A percentile compares a stretch with the other conserved stretches of the same genome.
These are phyloP conservation scores for Sugiyamaella chiloensis DNA, from an alignment of 805 yeast genomes.

Conservation along the genomic window DNA sequence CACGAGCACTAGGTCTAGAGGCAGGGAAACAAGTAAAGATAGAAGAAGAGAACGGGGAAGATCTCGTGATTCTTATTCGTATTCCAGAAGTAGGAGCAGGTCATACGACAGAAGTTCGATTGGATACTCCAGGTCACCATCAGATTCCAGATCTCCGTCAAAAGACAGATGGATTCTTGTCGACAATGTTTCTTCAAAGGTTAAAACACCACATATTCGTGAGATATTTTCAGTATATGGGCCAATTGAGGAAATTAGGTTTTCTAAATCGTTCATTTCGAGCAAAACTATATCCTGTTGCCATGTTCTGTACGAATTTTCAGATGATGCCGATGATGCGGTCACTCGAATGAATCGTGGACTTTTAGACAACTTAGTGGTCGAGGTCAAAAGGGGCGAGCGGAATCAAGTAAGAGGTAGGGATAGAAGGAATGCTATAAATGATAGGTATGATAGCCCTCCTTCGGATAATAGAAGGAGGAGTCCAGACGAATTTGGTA, in stretches of 20 bases:
- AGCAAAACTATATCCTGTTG: slow-evolving; percentile 3
- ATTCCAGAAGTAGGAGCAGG: slow-evolving; percentile 7
- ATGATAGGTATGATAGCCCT: slow-evolving; percentile 5
- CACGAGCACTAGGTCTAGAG: no score
- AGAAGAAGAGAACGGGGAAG: no score
- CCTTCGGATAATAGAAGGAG: neutral
- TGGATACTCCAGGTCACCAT: slow-evolving; percentile 6
- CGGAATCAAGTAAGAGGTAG: no score
- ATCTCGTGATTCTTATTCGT: no score
- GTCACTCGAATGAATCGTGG: slow-evolving; percentile 20
- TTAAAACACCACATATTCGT: slow-evolving; percentile 12
- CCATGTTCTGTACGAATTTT: slow-evolving; percentile 10
- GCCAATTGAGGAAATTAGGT: slow-evolving; percentile 9
- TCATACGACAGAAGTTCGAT: slow-evolving; percentile 1
- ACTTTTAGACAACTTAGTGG: slow-evolving; percentile 14
- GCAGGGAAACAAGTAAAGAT: no score
- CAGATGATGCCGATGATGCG: slow-evolving; percentile 17
- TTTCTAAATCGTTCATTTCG: slow-evolving; percentile 1
- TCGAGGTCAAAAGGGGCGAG: neutral
- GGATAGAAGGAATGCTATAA: no score
- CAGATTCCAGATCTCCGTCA: slow-evolving; percentile 10
- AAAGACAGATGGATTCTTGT: slow-evolving; percentile 6
- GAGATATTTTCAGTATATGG: slow-evolving; percentile 24
- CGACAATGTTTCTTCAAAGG: slow-evolving; percentile 7
- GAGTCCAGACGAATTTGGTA: neutral